phyloP scores from a whole-genome alignment of 768 basidiomycete species.

The Leccinum subgranulosum region DNA sequence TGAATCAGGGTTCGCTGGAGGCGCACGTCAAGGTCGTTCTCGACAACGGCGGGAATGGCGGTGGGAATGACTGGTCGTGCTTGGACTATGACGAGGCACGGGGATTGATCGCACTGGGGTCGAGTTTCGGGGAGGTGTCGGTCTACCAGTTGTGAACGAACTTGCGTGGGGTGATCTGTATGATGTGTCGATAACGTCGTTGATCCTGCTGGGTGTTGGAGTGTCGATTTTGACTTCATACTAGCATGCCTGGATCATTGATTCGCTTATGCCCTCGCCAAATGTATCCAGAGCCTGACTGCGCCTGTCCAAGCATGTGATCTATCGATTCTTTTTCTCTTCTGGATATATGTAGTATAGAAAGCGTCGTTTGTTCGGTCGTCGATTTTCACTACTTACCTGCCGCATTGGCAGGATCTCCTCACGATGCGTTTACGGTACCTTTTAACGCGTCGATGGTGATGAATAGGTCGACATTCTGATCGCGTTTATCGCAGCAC shows the following conservation, averaged over 20 bases:
- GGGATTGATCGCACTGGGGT: constrained; percentile 53
- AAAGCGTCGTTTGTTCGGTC: not conserved
- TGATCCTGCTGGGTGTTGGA: not conserved
- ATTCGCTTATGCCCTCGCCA: not conserved
- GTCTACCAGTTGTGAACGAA: constrained; percentile 29
- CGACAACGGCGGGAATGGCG: constrained; percentile 24
- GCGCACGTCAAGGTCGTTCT: constrained; percentile 31
- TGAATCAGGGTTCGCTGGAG: constrained; percentile 15
- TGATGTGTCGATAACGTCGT: not conserved
- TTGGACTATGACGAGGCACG: constrained; percentile 60
- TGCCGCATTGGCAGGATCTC: not conserved
- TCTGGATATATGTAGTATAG: too few relatives aligned
- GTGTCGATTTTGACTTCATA: not conserved
- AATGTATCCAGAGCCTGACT: not conserved
- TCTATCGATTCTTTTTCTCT: not conserved
- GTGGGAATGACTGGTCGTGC: constrained; percentile 42
- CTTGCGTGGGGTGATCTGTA: not conserved
- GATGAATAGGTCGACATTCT: not conserved
- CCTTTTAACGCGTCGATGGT: not conserved
- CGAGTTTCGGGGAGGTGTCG: constrained; percentile 44
- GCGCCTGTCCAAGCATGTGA: not conserved
- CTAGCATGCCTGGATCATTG: not conserved
- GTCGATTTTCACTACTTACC: not conserved
- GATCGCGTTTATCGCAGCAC: not conserved
- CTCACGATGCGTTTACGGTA: not conserved